Base-by-base conservation (phyloP, 192 early-diverging fungal species). In the Coemansia sp. region DNA sequence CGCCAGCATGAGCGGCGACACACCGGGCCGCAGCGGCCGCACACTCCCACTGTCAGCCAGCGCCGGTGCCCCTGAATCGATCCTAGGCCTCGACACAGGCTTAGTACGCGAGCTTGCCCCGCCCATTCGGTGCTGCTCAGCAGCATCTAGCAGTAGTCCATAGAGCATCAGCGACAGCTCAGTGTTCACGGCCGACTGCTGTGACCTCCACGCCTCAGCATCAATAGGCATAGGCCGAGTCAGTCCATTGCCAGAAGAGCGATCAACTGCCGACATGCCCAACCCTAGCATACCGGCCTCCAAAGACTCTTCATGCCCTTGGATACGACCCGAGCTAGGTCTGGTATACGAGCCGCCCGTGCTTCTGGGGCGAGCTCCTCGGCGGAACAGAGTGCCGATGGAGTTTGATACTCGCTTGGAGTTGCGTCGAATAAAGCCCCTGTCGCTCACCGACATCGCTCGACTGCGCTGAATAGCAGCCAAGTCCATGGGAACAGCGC, bases 1-100 rank as follows among this genome's bases (percentile, higher is more conserved):
- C 0, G 62, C 62, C 41, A 80, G 43, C 73, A 80, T 75, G 56
- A 75, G 75, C n/a, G 77, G 77, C 59, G 62, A 25, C 3, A 75
- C 25, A 23, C 45, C 60, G 18, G 62, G 50, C 36, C 28, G 57
- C 21, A 34, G 43, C 39, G 47, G 62, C 25, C 13, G 59, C 10
- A 48, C 50, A 16, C 58, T 42, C 28, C 13, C 34, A 21, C 2
- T 21, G 25, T 66, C 48, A 26, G 33, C 50, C 20, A 21, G 18
- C 18, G 61, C 38, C 25, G 41, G 23, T 3, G 62, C 53, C 8
- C 60, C 53, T 12, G 61, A 57, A 25, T 69, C 53, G 6, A 61
- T 36, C 20, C 58, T 48, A 11, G 43, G 14, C 43, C 31, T 39
- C 42, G 10, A 31, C 1, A 28, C 34, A 12, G 38, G 33, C n/a